Conservation (phyloP, 164 flowering plant species). For the Annona cherimola region DNA sequence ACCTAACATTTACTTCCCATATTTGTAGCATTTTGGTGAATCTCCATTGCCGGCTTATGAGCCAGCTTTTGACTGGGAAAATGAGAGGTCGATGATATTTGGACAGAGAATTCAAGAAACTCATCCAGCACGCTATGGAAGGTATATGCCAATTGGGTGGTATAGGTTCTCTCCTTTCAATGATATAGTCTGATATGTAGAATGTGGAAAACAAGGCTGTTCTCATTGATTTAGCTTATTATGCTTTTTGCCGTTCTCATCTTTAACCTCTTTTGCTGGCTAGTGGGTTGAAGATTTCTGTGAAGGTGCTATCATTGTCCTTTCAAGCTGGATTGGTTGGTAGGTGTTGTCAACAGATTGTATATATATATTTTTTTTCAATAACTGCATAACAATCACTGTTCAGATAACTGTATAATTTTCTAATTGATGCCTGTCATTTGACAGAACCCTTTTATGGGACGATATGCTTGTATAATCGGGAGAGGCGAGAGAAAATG, state of each 20-base stretch:
- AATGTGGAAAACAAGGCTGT: background rate
- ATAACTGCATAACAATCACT: background rate
- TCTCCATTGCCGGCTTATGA: constrained; percentile 97
- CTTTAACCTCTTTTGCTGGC: constrained; percentile 1
- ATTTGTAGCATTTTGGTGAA: constrained; percentile 74
- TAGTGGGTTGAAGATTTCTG: constrained; percentile 90
- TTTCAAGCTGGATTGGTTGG: constrained; percentile 94
- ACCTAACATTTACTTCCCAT: background rate
- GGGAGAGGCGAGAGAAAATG: constrained; percentile 88
- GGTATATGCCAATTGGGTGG: constrained; percentile 23
- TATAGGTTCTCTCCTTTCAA: background rate
- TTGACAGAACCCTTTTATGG: constrained; percentile 88
- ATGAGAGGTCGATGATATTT: constrained; percentile 80
- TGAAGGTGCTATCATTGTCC: constrained; percentile 74
- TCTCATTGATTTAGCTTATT: background rate
- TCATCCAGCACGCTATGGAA: constrained; percentile 45
- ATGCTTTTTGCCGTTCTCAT: background rate
- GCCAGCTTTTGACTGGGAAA: constrained; percentile 99
- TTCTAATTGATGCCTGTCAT: background rate
- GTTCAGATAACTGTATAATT: too few relatives aligned
- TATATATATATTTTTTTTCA: background rate
- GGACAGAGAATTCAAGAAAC: constrained; percentile 85
- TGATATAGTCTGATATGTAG: background rate
- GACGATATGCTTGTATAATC: constrained; percentile 84
- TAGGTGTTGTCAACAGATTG: constrained; percentile 30